Evolutionary conservation across 208 protist genomes (phyloP).

Genomic region (Crithidia expoeki): DNA sequence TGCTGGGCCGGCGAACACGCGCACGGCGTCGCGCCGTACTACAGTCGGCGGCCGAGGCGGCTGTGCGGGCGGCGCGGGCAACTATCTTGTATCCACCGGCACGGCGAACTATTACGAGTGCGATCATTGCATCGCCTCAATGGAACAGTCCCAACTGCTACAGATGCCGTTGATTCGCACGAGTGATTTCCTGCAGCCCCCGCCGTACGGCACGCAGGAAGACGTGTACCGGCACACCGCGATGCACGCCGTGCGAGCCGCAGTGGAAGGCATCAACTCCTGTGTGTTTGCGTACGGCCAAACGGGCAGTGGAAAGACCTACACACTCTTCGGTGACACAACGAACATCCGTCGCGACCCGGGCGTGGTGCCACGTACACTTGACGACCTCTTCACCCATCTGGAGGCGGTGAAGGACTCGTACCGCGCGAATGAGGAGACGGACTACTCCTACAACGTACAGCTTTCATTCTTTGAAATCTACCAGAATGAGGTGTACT

Average conservation of each 20-base stretch:
- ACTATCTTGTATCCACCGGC: slow-evolving; percentile 44
- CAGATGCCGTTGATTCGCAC: slow-evolving; percentile 68
- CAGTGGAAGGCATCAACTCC: slow-evolving; percentile 86
- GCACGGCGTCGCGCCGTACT: slow-evolving; percentile 25
- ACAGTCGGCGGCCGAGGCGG: slow-evolving; percentile 10
- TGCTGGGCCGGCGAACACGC: slow-evolving; percentile 4
- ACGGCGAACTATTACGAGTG: slow-evolving; percentile 77
- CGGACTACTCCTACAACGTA: slow-evolving; percentile 71
- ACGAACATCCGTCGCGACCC: slow-evolving; percentile 59
- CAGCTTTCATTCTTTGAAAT: slow-evolving; percentile 80
- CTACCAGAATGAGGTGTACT: slow-evolving; percentile 81
- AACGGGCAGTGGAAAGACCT: slow-evolving; percentile 87
- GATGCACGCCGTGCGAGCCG: slow-evolving; percentile 66
- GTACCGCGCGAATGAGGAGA: slow-evolving; percentile 38
- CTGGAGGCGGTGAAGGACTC: slow-evolving; percentile 49
- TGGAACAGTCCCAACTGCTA: slow-evolving; percentile 59
- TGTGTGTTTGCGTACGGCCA: slow-evolving; percentile 91
- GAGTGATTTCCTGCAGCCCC: slow-evolving; percentile 71
- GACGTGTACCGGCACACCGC: slow-evolving; percentile 76
- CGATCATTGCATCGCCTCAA: slow-evolving; percentile 63
- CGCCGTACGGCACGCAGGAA: slow-evolving; percentile 70
- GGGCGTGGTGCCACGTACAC: slow-evolving; percentile 72
- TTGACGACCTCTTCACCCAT: slow-evolving; percentile 69
- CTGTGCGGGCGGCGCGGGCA: neutral
- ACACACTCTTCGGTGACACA: slow-evolving; percentile 84